Conservation (phyloP, 345 rosid genomes). For the Rubroshorea leprosula region DNA sequence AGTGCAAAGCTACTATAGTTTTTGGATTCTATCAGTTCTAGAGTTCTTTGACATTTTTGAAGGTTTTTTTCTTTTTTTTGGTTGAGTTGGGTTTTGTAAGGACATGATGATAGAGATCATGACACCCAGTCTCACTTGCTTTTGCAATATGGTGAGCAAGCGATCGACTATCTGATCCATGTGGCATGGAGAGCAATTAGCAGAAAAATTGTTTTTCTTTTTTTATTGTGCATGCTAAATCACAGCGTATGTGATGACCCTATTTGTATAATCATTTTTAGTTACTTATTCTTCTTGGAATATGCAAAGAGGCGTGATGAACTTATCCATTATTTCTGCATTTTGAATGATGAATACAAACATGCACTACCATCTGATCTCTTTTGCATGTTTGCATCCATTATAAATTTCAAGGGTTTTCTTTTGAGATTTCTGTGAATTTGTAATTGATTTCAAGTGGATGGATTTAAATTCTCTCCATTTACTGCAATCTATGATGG, state of each 20-base stretch:
- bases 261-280: no score
- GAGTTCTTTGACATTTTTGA: no score
- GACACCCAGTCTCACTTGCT: no score
- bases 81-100: no score
- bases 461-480: not conserved
- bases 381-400: conserved; percentile 16
- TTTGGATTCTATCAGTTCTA: no score
- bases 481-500: conserved; percentile 61
- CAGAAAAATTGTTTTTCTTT: not conserved
- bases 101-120: no score
- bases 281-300: no score
- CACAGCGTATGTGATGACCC: no score
- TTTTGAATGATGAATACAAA: conserved; percentile 49
- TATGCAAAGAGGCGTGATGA: conserved; percentile 60
- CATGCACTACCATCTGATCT: conserved; percentile 99
- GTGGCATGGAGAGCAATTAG: no score
- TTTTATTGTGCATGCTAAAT: not conserved
- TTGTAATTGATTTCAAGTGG: not conserved
- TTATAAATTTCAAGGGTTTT: not conserved
- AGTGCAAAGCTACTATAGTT: no score
- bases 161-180: conserved; percentile 38
- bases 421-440: not conserved
- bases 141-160: conserved; percentile 28
- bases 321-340: conserved; percentile 49
- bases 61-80: no score